Evolutionary conservation across 2,329 filamentous ascomycete species (phyloP), one percentile per base, ranked within the genome.

Genomic region (Aspergillus sp.): DNA sequence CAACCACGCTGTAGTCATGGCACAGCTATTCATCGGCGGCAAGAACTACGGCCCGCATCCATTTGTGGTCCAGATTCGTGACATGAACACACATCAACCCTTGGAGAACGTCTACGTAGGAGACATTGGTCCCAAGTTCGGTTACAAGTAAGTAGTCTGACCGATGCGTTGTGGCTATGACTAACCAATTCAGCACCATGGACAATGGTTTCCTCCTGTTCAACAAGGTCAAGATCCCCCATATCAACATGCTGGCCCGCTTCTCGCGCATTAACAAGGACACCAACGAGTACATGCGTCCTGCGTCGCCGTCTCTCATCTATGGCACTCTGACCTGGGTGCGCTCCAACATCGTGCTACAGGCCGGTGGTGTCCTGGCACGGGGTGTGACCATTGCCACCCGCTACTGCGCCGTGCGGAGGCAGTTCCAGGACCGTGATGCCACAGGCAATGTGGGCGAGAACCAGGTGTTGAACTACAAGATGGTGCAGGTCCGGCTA

Each of bases 201-300:
- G 90, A 92, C 74, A 93, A 92, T 67, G 90, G 90, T 1, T 92
- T 90, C 80, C 78, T 92, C 10, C 82, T 92, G 21, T 87, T 93
- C 76, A 92, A 92, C 78, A 81, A 91, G 17, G 82, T 90, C 76
- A 90, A 91, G 74, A 80, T 92, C 15, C 90, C 90, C 1, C 89
- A 92, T 71, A 77, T 86, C 65, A 88, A 86, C 77, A 90, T 92
- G 88, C 78, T 92, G 54, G 86, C 87, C 54, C 82, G 84, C n/a
- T 92, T 88, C 78, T 89, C 88, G 0, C 79, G 84, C 3, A 83
- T 92, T 53, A 88, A 92, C 69, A 84, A 86, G 2, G 81, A 84
- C 49, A 90, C 88, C 3, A 84, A 84, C 77, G 86, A 87, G 71
- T 92, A 92, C 72, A 77, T 86, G 53, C 84, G 85, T 21, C 88